These are phyloP conservation scores for Annulohypoxylon maeteangense DNA, from an alignment of 495 filamentous ascomycete genomes.

Conservation along the genomic window DNA sequence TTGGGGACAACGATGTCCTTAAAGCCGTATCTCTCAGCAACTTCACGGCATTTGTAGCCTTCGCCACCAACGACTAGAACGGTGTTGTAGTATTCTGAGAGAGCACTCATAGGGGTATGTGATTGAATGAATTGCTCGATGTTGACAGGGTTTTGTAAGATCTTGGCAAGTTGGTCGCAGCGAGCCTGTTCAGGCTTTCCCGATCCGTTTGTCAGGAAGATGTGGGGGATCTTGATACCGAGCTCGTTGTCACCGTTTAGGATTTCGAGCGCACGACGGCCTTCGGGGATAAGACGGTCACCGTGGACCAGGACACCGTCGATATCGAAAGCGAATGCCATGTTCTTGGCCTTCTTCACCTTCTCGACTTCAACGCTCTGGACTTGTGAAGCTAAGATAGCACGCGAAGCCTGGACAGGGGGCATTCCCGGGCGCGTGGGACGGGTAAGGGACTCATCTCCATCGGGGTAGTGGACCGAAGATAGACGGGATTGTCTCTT, in stretches of 20 bases:
- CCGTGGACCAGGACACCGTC: constrained; percentile 74
- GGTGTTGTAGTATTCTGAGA: constrained; percentile 72
- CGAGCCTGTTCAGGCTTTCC: constrained; percentile 70
- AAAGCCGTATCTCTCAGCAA: constrained; percentile 73
- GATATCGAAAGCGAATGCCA: constrained; percentile 75
- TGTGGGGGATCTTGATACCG: constrained; percentile 76
- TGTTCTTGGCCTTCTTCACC: constrained; percentile 71
- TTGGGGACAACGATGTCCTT: constrained; percentile 73
- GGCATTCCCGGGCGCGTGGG: constrained; percentile 59
- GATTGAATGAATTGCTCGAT: constrained; percentile 76
- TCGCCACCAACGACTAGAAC: constrained; percentile 74
- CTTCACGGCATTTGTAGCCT: constrained; percentile 72
- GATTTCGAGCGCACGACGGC: constrained; percentile 67
- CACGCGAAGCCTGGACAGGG: constrained; percentile 65
- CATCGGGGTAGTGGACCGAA: constrained; percentile 56
- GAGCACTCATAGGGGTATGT: constrained; percentile 74
- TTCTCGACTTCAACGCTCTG: constrained; percentile 78
- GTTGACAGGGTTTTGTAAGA: constrained; percentile 65
- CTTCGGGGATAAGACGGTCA: constrained; percentile 71
- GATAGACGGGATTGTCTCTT: constrained; percentile 75
- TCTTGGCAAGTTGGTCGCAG: constrained; percentile 66
- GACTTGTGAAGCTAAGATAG: constrained; percentile 76
- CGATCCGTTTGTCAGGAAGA: constrained; percentile 75
- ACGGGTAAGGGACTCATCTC: constrained; percentile 52
- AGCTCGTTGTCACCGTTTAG: constrained; percentile 75